Evolutionary conservation across 2,329 filamentous ascomycete species (phyloP), one percentile per base, ranked within the genome.

Genomic region (Lomentospora prolificans): DNA sequence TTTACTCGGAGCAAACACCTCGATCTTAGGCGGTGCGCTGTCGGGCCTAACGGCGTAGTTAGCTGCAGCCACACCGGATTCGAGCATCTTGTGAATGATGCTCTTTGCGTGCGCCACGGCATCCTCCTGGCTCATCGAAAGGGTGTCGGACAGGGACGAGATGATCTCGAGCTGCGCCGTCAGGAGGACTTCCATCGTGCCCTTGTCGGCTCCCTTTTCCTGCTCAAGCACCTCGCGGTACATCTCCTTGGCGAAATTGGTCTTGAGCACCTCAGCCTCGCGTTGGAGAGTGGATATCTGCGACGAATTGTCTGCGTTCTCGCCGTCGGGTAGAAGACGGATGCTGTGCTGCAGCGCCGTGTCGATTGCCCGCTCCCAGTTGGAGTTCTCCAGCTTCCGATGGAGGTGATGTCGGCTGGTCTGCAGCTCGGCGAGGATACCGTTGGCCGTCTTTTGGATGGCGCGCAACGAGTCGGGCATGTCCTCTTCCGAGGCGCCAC

Each of bases 101-200:
- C 76, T 77, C 66, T 86, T 90, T 25, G 91, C 94, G 56, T 88
- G 85, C 14, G 85, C 76, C 2, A 96, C 80, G 1, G 92, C 94
- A 59, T 95, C 86, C 31, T 86, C 82, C 66, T 95, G 89, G 57
- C 80, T 86, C 84, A 97, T 90, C 33, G 81, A 76, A 62, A 92
- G 81, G 24, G 94, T 89, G 61, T 89, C 87, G 55, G 86, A 84
- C 55, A 99, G 80, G 0, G 90, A 89, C 3, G 89, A 77, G 58
- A 97, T 81, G 2, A 91, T 92, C 64, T 96, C 91, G 62, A 99
- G 95, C 64, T 97, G 92, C 10, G 92, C 89, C 55, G 87, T 86
- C 9, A 97, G 80, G 55, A 99, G 78, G 52, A 89, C 81, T 69
- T 96, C 91, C 64, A 96, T 78, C 61, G 88, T 82, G 17, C 81